phyloP scores from a whole-genome alignment of 2,329 filamentous ascomycete species.

The Fusarium liriodendri region DNA sequence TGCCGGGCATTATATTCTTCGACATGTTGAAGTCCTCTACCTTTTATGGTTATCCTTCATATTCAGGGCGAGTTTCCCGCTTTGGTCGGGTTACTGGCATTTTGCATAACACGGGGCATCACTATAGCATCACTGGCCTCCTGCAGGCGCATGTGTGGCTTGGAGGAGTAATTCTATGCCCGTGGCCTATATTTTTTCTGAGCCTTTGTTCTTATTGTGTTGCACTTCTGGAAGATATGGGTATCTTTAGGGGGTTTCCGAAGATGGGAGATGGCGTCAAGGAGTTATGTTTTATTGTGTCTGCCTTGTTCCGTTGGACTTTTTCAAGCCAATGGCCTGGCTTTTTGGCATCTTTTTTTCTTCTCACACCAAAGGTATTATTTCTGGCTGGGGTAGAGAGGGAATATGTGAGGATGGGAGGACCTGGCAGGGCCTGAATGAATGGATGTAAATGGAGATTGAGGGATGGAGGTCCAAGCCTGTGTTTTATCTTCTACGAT shows the following conservation, averaged over 20 bases:
- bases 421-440: neutral
- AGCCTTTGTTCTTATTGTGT: neutral
- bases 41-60: conserved; percentile 10
- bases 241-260: neutral
- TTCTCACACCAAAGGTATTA: neutral
- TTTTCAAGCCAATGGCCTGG: neutral
- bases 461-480: neutral
- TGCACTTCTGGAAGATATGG: conserved; percentile 1
- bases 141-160: neutral
- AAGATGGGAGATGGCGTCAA: conserved; percentile 28
- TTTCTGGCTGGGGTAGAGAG: neutral
- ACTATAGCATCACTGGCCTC: neutral
- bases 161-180: neutral
- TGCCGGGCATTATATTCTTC: neutral
- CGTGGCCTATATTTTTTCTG: conserved; percentile 15
- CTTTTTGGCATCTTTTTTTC: neutral
- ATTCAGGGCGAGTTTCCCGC: conserved; percentile 9
- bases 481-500: conserved; percentile 1
- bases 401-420: neutral
- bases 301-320: conserved; percentile 5
- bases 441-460: neutral
- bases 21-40: neutral
- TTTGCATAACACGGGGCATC: conserved; percentile 22
- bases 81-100: conserved; percentile 16
- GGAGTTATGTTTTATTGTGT: conserved; percentile 19